A percentile compares a stretch with the other conserved stretches of the same genome.
Conservation (phyloP, 2,329 filamentous ascomycete genomes). For the Botrytis aclada region DNA sequence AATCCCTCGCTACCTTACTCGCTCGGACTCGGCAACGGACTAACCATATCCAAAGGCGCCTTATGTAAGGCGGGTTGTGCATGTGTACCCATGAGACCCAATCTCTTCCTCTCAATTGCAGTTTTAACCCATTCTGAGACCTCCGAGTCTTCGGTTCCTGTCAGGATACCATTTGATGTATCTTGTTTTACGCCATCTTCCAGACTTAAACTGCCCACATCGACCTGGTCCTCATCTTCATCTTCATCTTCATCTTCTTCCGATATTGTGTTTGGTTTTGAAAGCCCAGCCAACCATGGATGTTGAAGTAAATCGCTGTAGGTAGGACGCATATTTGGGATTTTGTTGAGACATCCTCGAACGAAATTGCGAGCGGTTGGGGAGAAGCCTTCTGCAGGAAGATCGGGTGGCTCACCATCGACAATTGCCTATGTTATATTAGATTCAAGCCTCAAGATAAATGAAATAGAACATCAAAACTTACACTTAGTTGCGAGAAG, state of each 20-base stretch:
- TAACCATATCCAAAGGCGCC: constrained; percentile 75
- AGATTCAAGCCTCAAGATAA: constrained; percentile 9
- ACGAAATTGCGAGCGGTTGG: constrained; percentile 83
- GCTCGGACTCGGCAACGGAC: constrained; percentile 41
- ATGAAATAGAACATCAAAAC: constrained; percentile 41
- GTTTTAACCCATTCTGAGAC: constrained; percentile 80
- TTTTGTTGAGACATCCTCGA: constrained; percentile 84
- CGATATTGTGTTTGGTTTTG: constrained; percentile 71
- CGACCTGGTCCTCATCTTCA: constrained; percentile 24
- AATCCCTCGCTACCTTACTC: not conserved
- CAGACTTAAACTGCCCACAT: constrained; percentile 30
- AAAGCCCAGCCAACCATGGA: constrained; percentile 76
- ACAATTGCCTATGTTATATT: constrained; percentile 74
- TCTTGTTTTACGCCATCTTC: not conserved
- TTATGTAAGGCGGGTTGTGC: constrained; percentile 82
- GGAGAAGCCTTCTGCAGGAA: constrained; percentile 77
- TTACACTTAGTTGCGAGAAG: constrained; percentile 92
- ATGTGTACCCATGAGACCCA: constrained; percentile 51
- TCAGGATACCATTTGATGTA: not conserved
- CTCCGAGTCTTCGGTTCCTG: constrained; percentile 63
- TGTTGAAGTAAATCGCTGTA: constrained; percentile 88
- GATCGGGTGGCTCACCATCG: constrained; percentile 87
- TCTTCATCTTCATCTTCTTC: constrained; percentile 61
- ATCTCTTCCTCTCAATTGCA: constrained; percentile 65
- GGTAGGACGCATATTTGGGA: constrained; percentile 85